Base-by-base conservation (phyloP, 345 rosid species). In the Melaleuca alternifolia region DNA sequence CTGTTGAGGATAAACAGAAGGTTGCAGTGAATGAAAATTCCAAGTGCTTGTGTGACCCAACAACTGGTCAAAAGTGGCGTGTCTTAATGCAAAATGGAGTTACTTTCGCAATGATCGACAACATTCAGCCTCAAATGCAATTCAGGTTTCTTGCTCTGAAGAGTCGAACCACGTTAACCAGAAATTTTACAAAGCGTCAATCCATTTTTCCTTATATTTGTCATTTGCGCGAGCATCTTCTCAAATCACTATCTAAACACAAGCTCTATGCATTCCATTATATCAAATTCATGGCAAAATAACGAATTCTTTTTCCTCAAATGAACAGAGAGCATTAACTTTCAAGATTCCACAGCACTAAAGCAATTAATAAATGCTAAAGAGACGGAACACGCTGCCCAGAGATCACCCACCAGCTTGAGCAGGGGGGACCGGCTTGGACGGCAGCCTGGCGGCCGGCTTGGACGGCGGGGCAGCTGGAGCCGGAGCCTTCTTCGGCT, bases 351-450 rank as follows among this genome's bases (percentile, higher is more conserved):
- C 48, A 71, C 48, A 1, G 7, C 14, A 37, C 81, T 11, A 1
- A 41, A 71, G 20, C 81, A 50, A 21, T 33, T 28, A 28, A 50
- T 13, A 3, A 2, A 10, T 10, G 50, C 48, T 15, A 8, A 79
- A 16, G 23, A 79, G 46, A 33, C 52, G 14, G 51, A 79, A 21
- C 81, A 11, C 81, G 26, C 44, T 21, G 81, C 81, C n/a, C 61
- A 24, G 37, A 44, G 41, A 37, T 37, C 81, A 50, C 90, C 90
- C 87, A 95, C 99, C 97, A 87, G 96, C 95, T 91, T 93, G 95
- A 88, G 96, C 85, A 76, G 99, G 98, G 88, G 96, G 95, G 16
- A 88, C 87, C 11, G 98, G 98, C 92, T 94, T 96, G 83, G 95
- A 84, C 2, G 99, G 98, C 24, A 96, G 92, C 93, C 92, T 83